Evolutionary conservation across 2,329 filamentous ascomycete genomes (phyloP).

Genomic region (Penicillium frequentans): DNA sequence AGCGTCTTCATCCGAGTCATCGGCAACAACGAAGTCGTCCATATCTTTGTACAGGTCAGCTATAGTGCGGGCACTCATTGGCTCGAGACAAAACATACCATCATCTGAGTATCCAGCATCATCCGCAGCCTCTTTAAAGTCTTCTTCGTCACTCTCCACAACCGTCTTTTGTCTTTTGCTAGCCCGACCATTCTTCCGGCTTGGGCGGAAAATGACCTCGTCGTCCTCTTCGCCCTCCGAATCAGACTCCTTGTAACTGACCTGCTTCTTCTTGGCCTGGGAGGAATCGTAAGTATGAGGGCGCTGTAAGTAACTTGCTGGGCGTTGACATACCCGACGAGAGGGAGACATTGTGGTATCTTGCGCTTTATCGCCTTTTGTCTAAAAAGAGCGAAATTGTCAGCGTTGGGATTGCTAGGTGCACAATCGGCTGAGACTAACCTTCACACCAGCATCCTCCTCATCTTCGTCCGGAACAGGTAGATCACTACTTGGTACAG

Average conservation of each 20-base stretch:
- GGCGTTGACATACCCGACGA: slow-evolving; percentile 63
- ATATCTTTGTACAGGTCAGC: slow-evolving; percentile 57
- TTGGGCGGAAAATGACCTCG: slow-evolving; percentile 66
- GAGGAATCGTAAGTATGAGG: slow-evolving; percentile 1
- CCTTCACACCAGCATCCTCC: slow-evolving; percentile 34
- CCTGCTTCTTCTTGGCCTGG: slow-evolving; percentile 58
- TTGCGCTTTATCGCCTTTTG: slow-evolving; percentile 39
- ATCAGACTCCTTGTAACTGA: slow-evolving; percentile 80
- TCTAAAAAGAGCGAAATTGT: slow-evolving; percentile 33
- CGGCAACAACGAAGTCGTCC: slow-evolving; percentile 83
- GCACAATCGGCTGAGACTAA: slow-evolving; percentile 22
- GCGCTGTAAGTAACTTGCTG: background rate
- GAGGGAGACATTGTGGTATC: slow-evolving; percentile 68
- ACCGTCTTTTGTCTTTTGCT: slow-evolving; percentile 63
- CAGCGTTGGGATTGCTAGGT: background rate
- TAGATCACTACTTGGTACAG: slow-evolving; percentile 78
- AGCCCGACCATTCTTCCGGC: slow-evolving; percentile 47
- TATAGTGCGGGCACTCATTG: background rate
- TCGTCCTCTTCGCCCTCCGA: slow-evolving; percentile 69
- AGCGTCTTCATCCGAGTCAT: slow-evolving; percentile 75
- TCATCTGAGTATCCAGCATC: slow-evolving; percentile 51
- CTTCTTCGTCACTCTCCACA: slow-evolving; percentile 67
- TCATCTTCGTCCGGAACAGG: slow-evolving; percentile 68
- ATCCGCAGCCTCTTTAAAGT: slow-evolving; percentile 61
- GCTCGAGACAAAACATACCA: slow-evolving; percentile 36